phyloP scores from a whole-genome alignment of 2,329 filamentous ascomycete genomes.

The Didymella keratinophila region DNA sequence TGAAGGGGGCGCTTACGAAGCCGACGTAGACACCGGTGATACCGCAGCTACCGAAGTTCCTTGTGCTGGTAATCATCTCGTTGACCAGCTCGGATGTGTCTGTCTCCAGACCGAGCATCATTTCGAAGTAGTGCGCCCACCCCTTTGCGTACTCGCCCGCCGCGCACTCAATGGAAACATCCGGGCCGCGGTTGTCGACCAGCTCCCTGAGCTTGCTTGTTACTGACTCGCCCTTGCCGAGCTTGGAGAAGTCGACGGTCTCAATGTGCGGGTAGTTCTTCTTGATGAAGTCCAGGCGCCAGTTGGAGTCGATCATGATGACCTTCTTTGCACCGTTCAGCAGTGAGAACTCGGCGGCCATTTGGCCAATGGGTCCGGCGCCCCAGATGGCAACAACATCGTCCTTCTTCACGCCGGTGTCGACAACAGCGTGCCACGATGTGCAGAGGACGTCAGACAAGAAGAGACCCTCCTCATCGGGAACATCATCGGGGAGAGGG shows the following conservation, averaged over 20 bases:
- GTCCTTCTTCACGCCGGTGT: constrained; percentile 79
- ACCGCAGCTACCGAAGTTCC: constrained; percentile 75
- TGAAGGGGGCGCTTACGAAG: constrained; percentile 55
- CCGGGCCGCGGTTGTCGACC: constrained; percentile 72
- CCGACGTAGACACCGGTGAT: constrained; percentile 76
- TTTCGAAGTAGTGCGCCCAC: constrained; percentile 68
- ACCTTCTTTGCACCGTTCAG: constrained; percentile 77
- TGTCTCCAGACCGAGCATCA: constrained; percentile 74
- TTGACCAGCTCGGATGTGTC: constrained; percentile 84
- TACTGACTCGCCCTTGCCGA: constrained; percentile 70
- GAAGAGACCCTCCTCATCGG: constrained; percentile 84
- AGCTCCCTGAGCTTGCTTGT: constrained; percentile 77
- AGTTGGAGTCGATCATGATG: constrained; percentile 80
- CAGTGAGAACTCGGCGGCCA: constrained; percentile 72
- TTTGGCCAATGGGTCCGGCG: constrained; percentile 86
- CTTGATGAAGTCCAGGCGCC: constrained; percentile 73
- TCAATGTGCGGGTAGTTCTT: constrained; percentile 71
- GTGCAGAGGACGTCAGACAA: constrained; percentile 83
- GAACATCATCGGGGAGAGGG: constrained; percentile 77
- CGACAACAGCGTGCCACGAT: constrained; percentile 81
- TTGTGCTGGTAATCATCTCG: constrained; percentile 78
- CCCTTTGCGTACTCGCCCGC: constrained; percentile 70
- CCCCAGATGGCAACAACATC: constrained; percentile 87
- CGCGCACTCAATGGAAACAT: constrained; percentile 75
- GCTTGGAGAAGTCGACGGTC: constrained; percentile 72